phyloP scores from a whole-genome alignment of 495 filamentous ascomycete species.

The Melanomma pulvis-pyrius region DNA sequence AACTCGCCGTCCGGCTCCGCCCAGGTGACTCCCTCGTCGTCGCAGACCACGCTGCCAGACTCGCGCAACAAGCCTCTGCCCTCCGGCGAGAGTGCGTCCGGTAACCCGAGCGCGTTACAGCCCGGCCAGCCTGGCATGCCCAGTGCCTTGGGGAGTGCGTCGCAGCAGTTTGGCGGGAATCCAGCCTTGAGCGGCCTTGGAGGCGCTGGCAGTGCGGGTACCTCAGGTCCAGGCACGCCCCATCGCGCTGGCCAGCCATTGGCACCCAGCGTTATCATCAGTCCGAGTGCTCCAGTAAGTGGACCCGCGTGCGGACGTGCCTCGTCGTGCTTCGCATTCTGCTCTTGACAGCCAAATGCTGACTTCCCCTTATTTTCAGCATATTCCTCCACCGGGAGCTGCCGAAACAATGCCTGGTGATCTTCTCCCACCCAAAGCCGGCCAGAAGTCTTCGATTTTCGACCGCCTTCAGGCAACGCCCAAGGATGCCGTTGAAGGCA shows the following conservation, averaged over 20 bases:
- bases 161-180: constrained; percentile 44
- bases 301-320: background rate
- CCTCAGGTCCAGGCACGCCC: constrained; percentile 60
- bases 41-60: constrained; percentile 84
- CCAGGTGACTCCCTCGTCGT: constrained; percentile 65
- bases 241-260: constrained; percentile 52
- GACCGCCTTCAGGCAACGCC: constrained; percentile 90
- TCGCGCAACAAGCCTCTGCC: constrained; percentile 79
- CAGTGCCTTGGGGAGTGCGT: constrained; percentile 43
- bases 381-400: constrained; percentile 88
- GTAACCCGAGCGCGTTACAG: constrained; percentile 46
- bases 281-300: constrained; percentile 91
- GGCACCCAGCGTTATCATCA: constrained; percentile 91
- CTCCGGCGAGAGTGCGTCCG: constrained; percentile 64
- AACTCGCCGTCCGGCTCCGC: constrained; percentile 66
- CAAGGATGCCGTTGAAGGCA: constrained; percentile 92
- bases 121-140: constrained; percentile 49
- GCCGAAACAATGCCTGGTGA: constrained; percentile 98
- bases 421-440: constrained; percentile 86
- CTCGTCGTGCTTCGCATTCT: background rate
- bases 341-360: constrained; percentile 28
- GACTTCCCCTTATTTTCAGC: constrained; percentile 57
- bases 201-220: constrained; percentile 55
- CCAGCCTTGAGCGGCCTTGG: constrained; percentile 43
- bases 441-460: constrained; percentile 84